Evolutionary conservation across 2,329 filamentous ascomycete species (phyloP).

Genomic region (Sporothrix protearum): DNA sequence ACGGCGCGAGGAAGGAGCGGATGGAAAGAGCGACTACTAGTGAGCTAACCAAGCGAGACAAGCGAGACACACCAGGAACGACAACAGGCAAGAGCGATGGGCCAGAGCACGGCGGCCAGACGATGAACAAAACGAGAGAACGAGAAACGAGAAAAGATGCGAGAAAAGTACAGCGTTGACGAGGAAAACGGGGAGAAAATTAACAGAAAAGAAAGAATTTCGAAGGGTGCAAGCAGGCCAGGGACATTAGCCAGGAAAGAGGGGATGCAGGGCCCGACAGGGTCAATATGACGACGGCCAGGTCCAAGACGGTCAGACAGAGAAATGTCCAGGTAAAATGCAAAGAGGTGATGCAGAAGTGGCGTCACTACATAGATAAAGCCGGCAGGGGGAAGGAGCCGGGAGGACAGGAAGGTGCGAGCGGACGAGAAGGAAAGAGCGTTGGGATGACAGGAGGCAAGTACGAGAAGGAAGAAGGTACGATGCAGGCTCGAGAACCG

Average conservation of each 20-base stretch:
- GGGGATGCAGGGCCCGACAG: slow-evolving; percentile 8
- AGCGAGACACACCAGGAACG: background rate
- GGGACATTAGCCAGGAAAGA: slow-evolving; percentile 2
- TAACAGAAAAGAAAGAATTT: background rate
- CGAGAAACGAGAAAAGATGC: background rate
- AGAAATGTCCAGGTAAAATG: background rate
- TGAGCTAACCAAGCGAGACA: background rate
- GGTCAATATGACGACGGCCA: background rate
- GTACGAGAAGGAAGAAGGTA: background rate
- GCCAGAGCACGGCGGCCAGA: background rate
- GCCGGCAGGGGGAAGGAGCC: background rate
- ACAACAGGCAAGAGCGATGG: background rate
- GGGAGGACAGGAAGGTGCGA: background rate
- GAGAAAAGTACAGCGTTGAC: background rate
- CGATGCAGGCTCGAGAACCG: background rate
- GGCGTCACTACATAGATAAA: slow-evolving; percentile 8
- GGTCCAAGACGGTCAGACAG: background rate
- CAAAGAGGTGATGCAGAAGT: background rate
- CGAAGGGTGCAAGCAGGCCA: background rate
- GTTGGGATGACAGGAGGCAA: background rate
- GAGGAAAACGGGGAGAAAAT: background rate
- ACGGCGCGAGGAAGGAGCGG: slow-evolving; percentile 10
- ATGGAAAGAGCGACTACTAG: slow-evolving; percentile 12
- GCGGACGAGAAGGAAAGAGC: background rate
- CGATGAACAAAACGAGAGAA: background rate